Evolutionary conservation across 108 stramenopile species (phyloP), one percentile per base, ranked within the genome.

Genomic region (Stephanodiscus minutulus): DNA sequence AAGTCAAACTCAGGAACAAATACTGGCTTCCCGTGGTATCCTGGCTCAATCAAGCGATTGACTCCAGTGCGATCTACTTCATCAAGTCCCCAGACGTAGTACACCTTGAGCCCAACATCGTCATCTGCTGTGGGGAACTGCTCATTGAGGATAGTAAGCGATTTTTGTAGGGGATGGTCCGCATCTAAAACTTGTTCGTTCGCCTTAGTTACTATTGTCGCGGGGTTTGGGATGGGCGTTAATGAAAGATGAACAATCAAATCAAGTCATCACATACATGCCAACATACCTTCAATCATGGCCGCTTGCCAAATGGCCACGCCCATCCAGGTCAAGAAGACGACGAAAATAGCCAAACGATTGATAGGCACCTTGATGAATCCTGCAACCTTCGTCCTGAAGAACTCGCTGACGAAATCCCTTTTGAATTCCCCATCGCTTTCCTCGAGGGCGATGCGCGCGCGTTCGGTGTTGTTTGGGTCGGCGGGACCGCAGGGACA

Each of bases 161-260:
- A 66, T 56, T 75, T 83, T 54, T 86, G 85, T 2, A 86, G 68
- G 15, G 85, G 85, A 57, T 86, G 82, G 33, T 86, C 55, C 46
- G 81, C 74, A 61, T 63, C 50, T 18, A 86, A 48, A 25, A 80
- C 72, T 43, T 86, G 85, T 54, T 86, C 85, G 17, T 80, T 70
- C 28, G 73, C 70, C 57, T 81, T 74, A 13, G 78, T 80, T 2
- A 82, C 43, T 44, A 17, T 15, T 44, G 15, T 44, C 15, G 43
- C 13, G 12, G 43, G n/a, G 15, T 13, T 17, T 44, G 13, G 15
- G 0, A 44, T 15, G 43, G 15, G 13, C 15, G 39, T 41, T 13
- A 44, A 13, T 44, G 0, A 15, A 44, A 15, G 43, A 44, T 15
- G 15, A 17, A 15, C 3, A 13, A 11, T 15, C 43, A 44, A 44